Base-by-base conservation (phyloP, 2,329 filamentous ascomycete genomes). In the Apiospora arundinis region DNA sequence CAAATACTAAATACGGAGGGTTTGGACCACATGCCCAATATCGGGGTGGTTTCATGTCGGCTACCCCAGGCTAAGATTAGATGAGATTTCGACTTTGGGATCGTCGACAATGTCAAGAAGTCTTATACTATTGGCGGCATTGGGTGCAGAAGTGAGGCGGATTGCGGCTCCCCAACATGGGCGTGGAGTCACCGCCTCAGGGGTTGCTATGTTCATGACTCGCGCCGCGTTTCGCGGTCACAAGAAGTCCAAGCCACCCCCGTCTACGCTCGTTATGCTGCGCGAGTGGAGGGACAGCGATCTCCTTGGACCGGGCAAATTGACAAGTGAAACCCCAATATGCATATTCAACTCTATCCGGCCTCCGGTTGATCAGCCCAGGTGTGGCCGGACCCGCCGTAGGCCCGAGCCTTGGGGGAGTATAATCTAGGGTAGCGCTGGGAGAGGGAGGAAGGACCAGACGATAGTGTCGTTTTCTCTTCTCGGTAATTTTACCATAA, bases 331-430 rank as follows among this genome's bases (percentile, higher is more conserved):
- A 63, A 63, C 56, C 9, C n/a, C 32, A 40, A 40, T n/a, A 63
- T 40, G 56, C 56, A 40, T 63, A 63, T 63, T 40, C 21, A 63
- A 40, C 56, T 63, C 18, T 63, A 63, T n/a, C 56, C 56, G 56
- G n/a, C 1, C 11, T 63, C 56, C 32, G 56, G 56, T 63, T 63
- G 56, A 63, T 63, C 56, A 63, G 32, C 56, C 32, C 32, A 37
- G 28, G 9, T 40, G 56, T 63, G 32, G 40, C 56, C 52, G 56
- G 56, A n/a, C 28, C 32, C 18, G 32, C 32, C 21, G 32, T 12
- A 8, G 56, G 56, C 14, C 56, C 56, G 56, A 40, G 28, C 56
- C 56, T n/a, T 63, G 28, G 56, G 56, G 21, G 28, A 37, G 28
- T 5, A 21, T 44, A 12, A 44, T 44, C 9, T 44, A 45, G 42